A percentile compares a stretch with the other conserved stretches of the same genome.
Evolutionary conservation across 768 basidiomycete species (phyloP).

Genomic region (Lactarius hatsudake): DNA sequence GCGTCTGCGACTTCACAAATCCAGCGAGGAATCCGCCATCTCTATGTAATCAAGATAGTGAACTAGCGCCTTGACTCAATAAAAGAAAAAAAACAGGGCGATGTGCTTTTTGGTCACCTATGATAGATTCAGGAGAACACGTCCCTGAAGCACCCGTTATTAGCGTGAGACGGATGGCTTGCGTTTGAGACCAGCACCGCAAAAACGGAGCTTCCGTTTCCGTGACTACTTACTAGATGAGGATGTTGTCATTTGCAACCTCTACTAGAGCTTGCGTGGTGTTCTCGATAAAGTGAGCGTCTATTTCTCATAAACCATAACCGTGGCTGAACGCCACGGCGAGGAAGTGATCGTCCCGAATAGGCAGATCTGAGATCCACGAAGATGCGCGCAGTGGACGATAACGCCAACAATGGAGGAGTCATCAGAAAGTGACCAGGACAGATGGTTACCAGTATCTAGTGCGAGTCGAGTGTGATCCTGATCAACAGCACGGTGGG

Average conservation of each 20-base stretch:
- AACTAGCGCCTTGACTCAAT: neutral
- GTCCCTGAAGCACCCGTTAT: neutral
- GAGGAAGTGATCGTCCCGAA: neutral
- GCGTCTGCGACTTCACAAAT: neutral
- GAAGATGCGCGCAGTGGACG: neutral
- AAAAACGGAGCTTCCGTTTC: neutral
- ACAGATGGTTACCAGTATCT: conserved; percentile 10
- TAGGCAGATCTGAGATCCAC: neutral
- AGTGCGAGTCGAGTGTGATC: neutral
- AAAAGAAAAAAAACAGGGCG: neutral
- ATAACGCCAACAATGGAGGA: neutral
- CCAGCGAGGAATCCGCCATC: neutral
- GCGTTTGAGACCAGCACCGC: neutral
- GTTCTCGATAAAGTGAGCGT: neutral
- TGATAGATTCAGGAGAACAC: neutral
- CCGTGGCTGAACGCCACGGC: neutral
- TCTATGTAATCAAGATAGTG: neutral
- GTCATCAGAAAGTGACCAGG: neutral
- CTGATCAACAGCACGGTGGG: conserved; percentile 8
- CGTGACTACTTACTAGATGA: conserved; percentile 4
- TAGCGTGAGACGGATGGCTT: neutral
- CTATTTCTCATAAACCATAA: neutral
- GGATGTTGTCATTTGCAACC: neutral
- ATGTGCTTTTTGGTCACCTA: conserved; percentile 1
- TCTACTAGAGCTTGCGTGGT: neutral